Evolutionary conservation across 2,329 filamentous ascomycete genomes (phyloP), one percentile per base, ranked within the genome.

Genomic region (Coniochaeta sp.): DNA sequence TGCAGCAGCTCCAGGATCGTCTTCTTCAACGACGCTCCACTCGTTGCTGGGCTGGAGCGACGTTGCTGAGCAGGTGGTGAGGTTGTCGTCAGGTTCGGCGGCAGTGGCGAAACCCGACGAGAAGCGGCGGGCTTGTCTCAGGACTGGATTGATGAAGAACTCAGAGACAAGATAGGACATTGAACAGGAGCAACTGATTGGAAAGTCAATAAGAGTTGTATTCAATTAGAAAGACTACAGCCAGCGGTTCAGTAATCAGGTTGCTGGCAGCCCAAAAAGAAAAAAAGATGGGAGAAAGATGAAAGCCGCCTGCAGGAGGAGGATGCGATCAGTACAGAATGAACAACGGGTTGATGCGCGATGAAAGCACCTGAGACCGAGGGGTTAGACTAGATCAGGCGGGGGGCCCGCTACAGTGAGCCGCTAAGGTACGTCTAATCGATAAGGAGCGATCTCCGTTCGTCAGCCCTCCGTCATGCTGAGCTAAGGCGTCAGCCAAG

Each of bases 161-260:
- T 84, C 79, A 61, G 81, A 78, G 51, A 86, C 81, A 61, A 85
- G 71, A 59, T 76, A 82, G 65, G 78, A 76, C 82, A 86, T 86
- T 62, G 57, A 27, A 27, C n/a, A 18, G 32, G 7, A 12, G 10
- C 31, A 18, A 24, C 3, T 26, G 6, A 12, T 22, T 40, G 18
- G n/a, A n/a, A n/a, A n/a, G n/a, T n/a, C n/a, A n/a, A n/a, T n/a
- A 24, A 40, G 10, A 40, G 18, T 22, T 22, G 24, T 16, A 40
- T 18, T 14, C 27, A 30, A 30, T 30, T n/a, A n/a, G n/a, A n/a
- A n/a, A n/a, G n/a, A n/a, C n/a, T n/a, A 30, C 6, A 33, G 31
- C 31, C 31, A 14, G 31, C 12, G 33, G 33, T 38, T n/a, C n/a
- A n/a, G n/a, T n/a, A n/a, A n/a, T n/a, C n/a, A n/a, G n/a, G n/a